Conservation (phyloP, 2,329 filamentous ascomycete species). For the Massarina eburnea region DNA sequence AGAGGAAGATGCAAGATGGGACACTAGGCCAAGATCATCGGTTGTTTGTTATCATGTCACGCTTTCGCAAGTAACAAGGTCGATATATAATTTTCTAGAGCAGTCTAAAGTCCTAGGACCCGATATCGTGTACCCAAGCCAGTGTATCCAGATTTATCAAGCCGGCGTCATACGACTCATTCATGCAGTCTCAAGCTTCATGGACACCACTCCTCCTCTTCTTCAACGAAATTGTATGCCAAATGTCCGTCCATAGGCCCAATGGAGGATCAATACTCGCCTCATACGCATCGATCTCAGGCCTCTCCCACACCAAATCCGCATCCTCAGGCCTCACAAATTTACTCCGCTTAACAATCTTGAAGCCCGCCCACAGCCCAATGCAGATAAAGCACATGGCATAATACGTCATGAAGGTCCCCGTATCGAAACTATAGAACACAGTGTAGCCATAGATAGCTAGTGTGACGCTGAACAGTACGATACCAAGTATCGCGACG, state of each 20-base stretch:
- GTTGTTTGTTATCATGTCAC: too few species aligned
- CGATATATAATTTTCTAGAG: too few species aligned
- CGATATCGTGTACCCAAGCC: too few species aligned
- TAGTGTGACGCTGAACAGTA: constrained; percentile 5
- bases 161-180: too few species aligned
- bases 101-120: too few species aligned
- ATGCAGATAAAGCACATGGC: constrained; percentile 29
- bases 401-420: constrained; percentile 50
- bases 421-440: constrained; percentile 12
- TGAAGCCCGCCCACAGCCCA: constrained; percentile 54
- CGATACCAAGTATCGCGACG: constrained; percentile 8
- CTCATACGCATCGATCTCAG: constrained; percentile 41
- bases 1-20: too few species aligned
- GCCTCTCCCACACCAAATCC: constrained; percentile 48
- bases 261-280: constrained; percentile 11
- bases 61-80: too few species aligned
- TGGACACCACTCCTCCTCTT: constrained; percentile 3
- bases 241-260: constrained; percentile 18
- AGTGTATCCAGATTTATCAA: too few species aligned
- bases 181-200: neutral
- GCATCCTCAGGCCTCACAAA: constrained; percentile 40
- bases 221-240: constrained; percentile 6
- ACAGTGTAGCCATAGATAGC: constrained; percentile 12
- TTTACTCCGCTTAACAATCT: constrained; percentile 63
- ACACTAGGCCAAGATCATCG: too few species aligned